phyloP scores from a whole-genome alignment of 2,329 filamentous ascomycete genomes.

The Diaporthe humulicola region DNA sequence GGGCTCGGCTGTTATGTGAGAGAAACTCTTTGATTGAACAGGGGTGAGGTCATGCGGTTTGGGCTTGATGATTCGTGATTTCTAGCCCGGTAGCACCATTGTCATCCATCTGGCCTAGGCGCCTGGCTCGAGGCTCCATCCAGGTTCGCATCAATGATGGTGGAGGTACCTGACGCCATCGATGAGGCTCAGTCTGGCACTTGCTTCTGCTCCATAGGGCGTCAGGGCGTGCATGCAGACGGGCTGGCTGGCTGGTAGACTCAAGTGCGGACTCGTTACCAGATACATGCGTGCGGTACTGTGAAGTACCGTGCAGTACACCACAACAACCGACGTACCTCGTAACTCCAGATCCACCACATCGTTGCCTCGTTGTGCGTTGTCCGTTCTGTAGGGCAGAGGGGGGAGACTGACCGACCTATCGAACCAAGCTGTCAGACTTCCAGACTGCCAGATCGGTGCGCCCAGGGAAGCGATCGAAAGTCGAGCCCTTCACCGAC shows the following conservation, averaged over 20 bases:
- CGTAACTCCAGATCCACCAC: neutral
- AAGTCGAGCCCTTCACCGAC: slow-evolving; percentile 38
- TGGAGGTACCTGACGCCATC: slow-evolving; percentile 29
- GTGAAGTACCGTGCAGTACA: neutral
- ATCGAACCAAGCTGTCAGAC: neutral
- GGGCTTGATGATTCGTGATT: slow-evolving; percentile 32
- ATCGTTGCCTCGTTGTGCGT: slow-evolving; percentile 16
- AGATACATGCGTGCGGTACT: slow-evolving; percentile 10
- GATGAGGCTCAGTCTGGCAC: slow-evolving; percentile 26
- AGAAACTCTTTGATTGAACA: slow-evolving; percentile 26
- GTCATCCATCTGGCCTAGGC: slow-evolving; percentile 5
- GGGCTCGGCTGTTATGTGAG: slow-evolving; percentile 34
- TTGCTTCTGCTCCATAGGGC: slow-evolving; percentile 28
- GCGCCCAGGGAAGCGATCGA: slow-evolving; percentile 18
- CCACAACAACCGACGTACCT: neutral
- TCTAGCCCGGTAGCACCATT: slow-evolving; percentile 34
- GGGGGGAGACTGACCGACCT: neutral
- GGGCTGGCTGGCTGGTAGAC: neutral
- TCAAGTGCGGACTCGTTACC: slow-evolving; percentile 4
- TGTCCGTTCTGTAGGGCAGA: slow-evolving; percentile 7
- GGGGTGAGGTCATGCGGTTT: slow-evolving; percentile 19
- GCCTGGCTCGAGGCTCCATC: slow-evolving; percentile 26
- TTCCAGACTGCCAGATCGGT: slow-evolving; percentile 17
- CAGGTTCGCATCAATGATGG: slow-evolving; percentile 18
- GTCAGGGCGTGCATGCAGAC: slow-evolving; percentile 18